A percentile compares a stretch with the other conserved stretches of the same genome.
These are phyloP conservation scores for Boletus sp. DNA, from an alignment of 1,284 basidiomycete species.

Conservation along the genomic window DNA sequence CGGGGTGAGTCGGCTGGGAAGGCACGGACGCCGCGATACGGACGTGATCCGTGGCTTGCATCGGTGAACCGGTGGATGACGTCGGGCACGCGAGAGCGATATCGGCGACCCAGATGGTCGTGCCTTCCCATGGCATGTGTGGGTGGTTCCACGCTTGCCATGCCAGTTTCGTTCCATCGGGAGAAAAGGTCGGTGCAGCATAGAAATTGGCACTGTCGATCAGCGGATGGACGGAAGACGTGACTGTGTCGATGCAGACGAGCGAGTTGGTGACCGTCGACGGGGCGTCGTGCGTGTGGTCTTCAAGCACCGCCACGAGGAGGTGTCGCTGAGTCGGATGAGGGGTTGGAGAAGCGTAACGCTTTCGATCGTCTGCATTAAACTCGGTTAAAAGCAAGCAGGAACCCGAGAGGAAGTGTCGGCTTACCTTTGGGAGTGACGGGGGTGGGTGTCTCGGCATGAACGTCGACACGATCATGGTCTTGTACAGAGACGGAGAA, in stretches of 20 bases:
- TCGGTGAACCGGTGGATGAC: background rate
- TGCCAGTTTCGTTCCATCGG: slow-evolving; percentile 4
- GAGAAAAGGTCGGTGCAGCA: slow-evolving; percentile 6
- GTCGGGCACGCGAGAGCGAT: background rate
- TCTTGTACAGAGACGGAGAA: background rate
- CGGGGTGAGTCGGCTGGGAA: background rate
- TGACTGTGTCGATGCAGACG: slow-evolving; percentile 3
- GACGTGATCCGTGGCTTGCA: background rate
- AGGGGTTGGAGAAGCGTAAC: slow-evolving; percentile 5
- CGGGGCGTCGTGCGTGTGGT: slow-evolving; percentile 2
- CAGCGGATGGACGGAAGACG: background rate
- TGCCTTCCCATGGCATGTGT: slow-evolving; percentile 9
- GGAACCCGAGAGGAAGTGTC: background rate
- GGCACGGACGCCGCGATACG: background rate
- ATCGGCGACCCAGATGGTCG: slow-evolving; percentile 3
- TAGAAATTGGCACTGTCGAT: slow-evolving; percentile 8
- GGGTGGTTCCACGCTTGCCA: slow-evolving; percentile 11
- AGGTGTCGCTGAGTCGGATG: background rate
- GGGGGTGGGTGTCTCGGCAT: background rate
- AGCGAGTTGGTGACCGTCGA: slow-evolving; percentile 3
- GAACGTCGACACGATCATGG: background rate
- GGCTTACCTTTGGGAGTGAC: slow-evolving; percentile 4
- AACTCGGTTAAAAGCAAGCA: background rate
- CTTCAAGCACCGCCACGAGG: slow-evolving; percentile 4
- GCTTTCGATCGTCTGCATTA: background rate